These are phyloP conservation scores for sorghum (Sorghum bicolor) DNA, from an alignment of 176 grass and related monocot species.

Conservation along the genomic window DNA sequence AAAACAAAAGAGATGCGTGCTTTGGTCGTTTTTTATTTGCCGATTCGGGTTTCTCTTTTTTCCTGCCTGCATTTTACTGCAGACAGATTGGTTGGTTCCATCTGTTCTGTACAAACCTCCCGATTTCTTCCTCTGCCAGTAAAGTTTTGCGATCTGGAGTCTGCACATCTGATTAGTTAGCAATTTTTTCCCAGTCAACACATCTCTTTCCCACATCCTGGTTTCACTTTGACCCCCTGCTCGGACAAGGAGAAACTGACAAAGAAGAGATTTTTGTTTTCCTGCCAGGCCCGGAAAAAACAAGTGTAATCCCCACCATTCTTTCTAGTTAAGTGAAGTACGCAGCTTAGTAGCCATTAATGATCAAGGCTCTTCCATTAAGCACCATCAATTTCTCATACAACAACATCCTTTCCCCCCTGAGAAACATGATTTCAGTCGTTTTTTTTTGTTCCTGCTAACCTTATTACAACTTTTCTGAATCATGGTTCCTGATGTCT, in stretches of 20 bases:
- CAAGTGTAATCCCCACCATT: not conserved
- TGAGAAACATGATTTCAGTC: not conserved
- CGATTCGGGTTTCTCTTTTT: not conserved
- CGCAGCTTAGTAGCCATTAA: slow-evolving; percentile 17
- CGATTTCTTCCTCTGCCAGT: not conserved
- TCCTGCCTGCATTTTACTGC: not conserved
- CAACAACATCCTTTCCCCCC: not conserved
- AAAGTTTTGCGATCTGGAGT: not conserved
- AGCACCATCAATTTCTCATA: not conserved
- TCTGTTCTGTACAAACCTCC: not conserved
- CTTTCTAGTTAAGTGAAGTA: not conserved
- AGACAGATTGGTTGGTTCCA: not conserved
- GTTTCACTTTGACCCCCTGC: slow-evolving; percentile 24
- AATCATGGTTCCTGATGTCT: slow-evolving; percentile 17
- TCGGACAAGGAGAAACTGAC: slow-evolving; percentile 44
- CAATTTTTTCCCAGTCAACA: not conserved
- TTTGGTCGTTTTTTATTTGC: slow-evolving; percentile 45
- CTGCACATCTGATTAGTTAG: not conserved
- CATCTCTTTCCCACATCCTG: not conserved
- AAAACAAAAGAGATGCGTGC: not conserved
- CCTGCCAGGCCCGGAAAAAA: slow-evolving; percentile 24
- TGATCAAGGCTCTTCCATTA: not conserved
- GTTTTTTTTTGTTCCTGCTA: not conserved
- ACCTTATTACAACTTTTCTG: not conserved
- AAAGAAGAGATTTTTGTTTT: slow-evolving; percentile 50